phyloP scores from a whole-genome alignment of 768 basidiomycete species.

The Cubamyces lactineus region DNA sequence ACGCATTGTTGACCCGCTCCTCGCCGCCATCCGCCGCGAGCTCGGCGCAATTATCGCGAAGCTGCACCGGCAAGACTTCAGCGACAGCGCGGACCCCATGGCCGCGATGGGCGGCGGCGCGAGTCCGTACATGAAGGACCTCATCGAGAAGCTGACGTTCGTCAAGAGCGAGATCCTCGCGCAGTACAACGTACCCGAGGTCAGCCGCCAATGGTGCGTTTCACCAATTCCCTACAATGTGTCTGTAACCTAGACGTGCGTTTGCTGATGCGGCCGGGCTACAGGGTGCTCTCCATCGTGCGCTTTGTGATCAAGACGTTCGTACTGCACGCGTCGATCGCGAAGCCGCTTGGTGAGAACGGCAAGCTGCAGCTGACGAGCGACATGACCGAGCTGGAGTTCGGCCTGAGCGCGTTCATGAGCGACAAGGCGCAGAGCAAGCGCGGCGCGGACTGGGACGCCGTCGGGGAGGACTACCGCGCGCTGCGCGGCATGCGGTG shows the following conservation, averaged over 20 bases:
- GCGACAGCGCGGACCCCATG: slow-evolving; percentile 66
- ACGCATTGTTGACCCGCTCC: slow-evolving; percentile 61
- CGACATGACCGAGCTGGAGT: slow-evolving; percentile 97
- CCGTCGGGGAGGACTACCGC: slow-evolving; percentile 85
- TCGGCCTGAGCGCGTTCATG: slow-evolving; percentile 82
- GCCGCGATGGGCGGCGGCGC: slow-evolving; percentile 58
- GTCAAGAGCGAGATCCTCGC: slow-evolving; percentile 77
- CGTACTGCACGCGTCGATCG: slow-evolving; percentile 92
- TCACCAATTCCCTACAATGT: slow-evolving; percentile 19
- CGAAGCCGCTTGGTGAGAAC: slow-evolving; percentile 85
- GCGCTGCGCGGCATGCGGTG: slow-evolving; percentile 86
- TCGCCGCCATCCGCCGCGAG: slow-evolving; percentile 77
- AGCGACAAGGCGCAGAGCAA: slow-evolving; percentile 52
- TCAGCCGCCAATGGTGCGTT: slow-evolving; percentile 69
- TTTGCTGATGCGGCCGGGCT: background rate
- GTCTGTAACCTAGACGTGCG: background rate
- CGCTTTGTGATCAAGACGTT: slow-evolving; percentile 84
- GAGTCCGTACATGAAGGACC: slow-evolving; percentile 90
- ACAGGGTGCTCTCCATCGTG: slow-evolving; percentile 52
- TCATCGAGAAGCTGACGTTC: slow-evolving; percentile 85
- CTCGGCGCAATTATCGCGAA: slow-evolving; percentile 76
- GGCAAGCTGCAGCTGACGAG: slow-evolving; percentile 94
- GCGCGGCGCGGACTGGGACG: slow-evolving; percentile 69
- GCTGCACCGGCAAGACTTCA: slow-evolving; percentile 85
- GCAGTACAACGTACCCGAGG: slow-evolving; percentile 73